phyloP scores from a whole-genome alignment of 768 basidiomycete genomes.

The Hericium alpestre region DNA sequence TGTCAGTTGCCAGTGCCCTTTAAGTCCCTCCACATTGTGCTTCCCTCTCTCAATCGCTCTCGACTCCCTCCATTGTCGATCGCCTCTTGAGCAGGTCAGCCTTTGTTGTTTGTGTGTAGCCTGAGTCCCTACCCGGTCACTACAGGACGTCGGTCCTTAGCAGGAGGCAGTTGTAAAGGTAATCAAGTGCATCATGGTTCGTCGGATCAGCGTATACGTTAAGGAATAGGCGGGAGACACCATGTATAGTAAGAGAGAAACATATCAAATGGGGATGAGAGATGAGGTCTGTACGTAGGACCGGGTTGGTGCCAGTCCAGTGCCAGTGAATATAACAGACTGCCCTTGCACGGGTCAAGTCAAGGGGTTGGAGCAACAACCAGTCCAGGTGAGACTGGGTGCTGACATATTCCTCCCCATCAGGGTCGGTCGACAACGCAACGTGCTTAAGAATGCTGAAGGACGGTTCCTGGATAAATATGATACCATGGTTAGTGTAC shows the following conservation, averaged over 20 bases:
- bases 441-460: not conserved
- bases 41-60: too few relatives aligned
- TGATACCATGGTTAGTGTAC: not conserved
- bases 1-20: too few relatives aligned
- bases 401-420: not conserved
- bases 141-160: too few relatives aligned
- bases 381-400: not conserved
- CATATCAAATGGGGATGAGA: not conserved
- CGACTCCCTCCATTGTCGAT: too few relatives aligned
- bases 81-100: too few relatives aligned
- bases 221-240: not conserved
- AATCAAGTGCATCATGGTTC: not conserved
- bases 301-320: not conserved
- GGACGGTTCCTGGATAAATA: not conserved
- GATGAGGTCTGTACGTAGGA: not conserved
- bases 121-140: too few relatives aligned
- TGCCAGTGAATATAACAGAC: not conserved
- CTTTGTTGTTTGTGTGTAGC: too few relatives aligned
- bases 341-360: not conserved
- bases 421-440: not conserved
- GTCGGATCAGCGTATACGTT: not conserved
- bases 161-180: too few relatives aligned
- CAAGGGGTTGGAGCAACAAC: not conserved
- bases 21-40: too few relatives aligned
- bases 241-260: not conserved